A percentile compares a stretch with the other conserved stretches of the same genome.
phyloP scores from a whole-genome alignment of 1,139 yeast species.

The Meyerozyma guilliermondii region DNA sequence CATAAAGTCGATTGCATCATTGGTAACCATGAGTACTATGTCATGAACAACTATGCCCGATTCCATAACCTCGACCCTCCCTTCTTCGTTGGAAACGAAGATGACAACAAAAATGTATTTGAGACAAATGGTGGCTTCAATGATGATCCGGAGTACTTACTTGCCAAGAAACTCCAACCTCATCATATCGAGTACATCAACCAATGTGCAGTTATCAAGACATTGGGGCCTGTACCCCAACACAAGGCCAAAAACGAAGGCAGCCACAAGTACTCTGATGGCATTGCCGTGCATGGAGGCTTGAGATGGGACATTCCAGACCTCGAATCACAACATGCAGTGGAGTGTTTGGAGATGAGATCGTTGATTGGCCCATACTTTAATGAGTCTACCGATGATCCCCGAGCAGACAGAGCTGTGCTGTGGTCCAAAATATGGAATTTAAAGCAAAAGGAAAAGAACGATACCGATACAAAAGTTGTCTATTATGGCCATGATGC shows the following conservation, averaged over 20 bases:
- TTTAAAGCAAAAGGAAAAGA: constrained; percentile 35
- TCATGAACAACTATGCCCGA: constrained; percentile 55
- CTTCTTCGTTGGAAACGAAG: constrained; percentile 8
- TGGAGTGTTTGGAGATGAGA: constrained; percentile 58
- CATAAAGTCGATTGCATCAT: constrained; percentile 65
- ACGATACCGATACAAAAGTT: constrained; percentile 27
- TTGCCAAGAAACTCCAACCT: constrained; percentile 57
- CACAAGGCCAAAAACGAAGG: constrained; percentile 20
- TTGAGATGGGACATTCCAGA: constrained; percentile 52
- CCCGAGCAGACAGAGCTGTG: constrained; percentile 42
- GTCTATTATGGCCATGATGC: constrained; percentile 93
- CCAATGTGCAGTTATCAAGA: constrained; percentile 58
- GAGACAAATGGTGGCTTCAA: constrained; percentile 22
- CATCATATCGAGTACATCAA: constrained; percentile 56
- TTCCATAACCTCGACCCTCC: constrained; percentile 47
- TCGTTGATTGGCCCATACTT: constrained; percentile 54
- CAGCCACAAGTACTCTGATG: constrained; percentile 20
- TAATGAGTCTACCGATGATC: constrained; percentile 49
- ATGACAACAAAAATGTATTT: neutral
- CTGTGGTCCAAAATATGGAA: constrained; percentile 69
- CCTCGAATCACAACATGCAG: constrained; percentile 57
- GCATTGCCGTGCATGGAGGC: constrained; percentile 79
- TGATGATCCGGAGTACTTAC: constrained; percentile 51
- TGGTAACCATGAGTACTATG: constrained; percentile 83
- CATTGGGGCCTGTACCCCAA: constrained; percentile 56